These are phyloP conservation scores for Magnusiomyces tetraspermus DNA, from an alignment of 1,139 yeast genomes.

Conservation along the genomic window DNA sequence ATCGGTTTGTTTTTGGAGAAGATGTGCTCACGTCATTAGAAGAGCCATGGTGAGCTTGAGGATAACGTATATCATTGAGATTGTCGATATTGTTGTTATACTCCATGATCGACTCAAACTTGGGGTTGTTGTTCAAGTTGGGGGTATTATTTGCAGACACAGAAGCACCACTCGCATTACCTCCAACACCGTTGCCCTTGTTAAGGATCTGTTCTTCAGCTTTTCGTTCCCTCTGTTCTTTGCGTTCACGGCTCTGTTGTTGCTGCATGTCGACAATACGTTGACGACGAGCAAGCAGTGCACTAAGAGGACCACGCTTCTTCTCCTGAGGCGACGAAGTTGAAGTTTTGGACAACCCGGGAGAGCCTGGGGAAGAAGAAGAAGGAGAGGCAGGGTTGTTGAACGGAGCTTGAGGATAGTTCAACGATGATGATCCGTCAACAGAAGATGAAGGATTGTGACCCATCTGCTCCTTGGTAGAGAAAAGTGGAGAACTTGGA, in stretches of 20 bases:
- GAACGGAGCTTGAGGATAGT: neutral
- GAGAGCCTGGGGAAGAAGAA: neutral
- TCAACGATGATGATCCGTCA: no score
- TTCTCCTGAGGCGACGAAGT: neutral
- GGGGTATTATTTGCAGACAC: neutral
- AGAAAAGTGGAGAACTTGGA: neutral
- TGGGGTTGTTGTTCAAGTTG: neutral
- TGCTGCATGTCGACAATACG: constrained; percentile 4
- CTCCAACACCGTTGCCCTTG: no score
- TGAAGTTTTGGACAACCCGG: neutral
- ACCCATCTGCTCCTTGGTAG: no score
- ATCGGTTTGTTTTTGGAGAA: neutral
- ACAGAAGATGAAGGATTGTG: no score
- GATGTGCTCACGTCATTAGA: neutral
- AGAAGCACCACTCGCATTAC: no score
- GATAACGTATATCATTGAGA: no score
- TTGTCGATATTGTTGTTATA: no score
- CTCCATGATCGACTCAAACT: neutral
- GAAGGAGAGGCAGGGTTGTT: neutral
- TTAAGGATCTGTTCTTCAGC: no score
- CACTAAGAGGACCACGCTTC: neutral
- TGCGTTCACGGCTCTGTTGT: constrained; percentile 1
- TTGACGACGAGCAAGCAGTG: constrained; percentile 2
- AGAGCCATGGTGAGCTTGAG: no score
- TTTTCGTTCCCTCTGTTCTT: no score